Evolutionary conservation across 345 rosid genomes (phyloP), one percentile per base, ranked within the genome.

Genomic region (Brassica rapa): DNA sequence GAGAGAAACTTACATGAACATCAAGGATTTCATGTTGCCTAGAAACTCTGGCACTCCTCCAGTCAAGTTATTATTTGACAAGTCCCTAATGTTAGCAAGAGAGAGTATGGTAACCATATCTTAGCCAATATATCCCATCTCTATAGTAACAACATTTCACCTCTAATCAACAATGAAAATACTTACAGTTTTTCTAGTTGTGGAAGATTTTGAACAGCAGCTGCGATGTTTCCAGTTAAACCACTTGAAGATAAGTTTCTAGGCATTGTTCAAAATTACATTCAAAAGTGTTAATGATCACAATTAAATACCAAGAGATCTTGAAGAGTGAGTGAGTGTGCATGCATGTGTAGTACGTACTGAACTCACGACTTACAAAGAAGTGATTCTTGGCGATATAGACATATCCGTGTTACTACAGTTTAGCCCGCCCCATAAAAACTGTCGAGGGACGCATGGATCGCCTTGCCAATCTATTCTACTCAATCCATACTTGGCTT

Each of bases 1-100:
- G 84, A 67, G 23, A 78, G 33, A 29, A 73, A 79, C 92, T 87
- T 79, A 89, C 90, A 91, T 71, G 69, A 77, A 0, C 43, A 24
- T 75, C 72, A 91, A 65, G 23, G 70, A 81, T n/a, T 79, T 16
- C 77, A 89, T 27, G 25, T 78, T 65, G 10, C 87, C 79, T 1
- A 89, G 81, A 76, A 82, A 81, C 2, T 74, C 82, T 0, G 91
- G 93, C 24, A 90, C 51, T 0, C 9, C 4, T 43, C 93, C 91
- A 37, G 29, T 76, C 67, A 90, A 76, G 41, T 27, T 82, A 59
- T 86, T 89, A 68, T 81, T 80, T 0, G 93, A 91, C 16, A 89
- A 9, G 57, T 89, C 93, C 74, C 93, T 91, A 19, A 23, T 21
- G 6, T 35, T 77, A 9, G 70, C 12, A 60, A 51, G 12, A 55